These are phyloP conservation scores for Stygiomarasmius scandens DNA, from an alignment of 1,284 basidiomycete genomes.

Conservation along the genomic window DNA sequence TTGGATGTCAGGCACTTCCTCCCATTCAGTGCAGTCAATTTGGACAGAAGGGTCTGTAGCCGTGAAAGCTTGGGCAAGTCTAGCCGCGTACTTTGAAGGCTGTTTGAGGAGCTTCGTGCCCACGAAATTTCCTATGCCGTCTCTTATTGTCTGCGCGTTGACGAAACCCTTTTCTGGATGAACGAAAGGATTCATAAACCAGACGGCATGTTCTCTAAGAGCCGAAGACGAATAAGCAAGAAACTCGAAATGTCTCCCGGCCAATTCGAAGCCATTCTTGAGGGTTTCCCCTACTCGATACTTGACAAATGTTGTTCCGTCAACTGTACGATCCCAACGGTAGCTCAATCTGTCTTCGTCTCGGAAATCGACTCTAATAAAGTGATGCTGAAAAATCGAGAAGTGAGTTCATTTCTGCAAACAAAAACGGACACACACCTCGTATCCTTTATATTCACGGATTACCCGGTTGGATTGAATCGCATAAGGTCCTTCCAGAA, in stretches of 20 bases:
- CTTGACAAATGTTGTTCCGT: constrained; percentile 57
- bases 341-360: constrained; percentile 76
- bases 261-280: constrained; percentile 68
- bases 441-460: constrained; percentile 52
- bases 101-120: constrained; percentile 49
- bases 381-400: constrained; percentile 52
- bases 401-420: neutral
- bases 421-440: neutral
- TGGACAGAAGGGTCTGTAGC: constrained; percentile 73
- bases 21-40: constrained; percentile 60
- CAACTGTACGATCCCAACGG: constrained; percentile 66
- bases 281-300: constrained; percentile 66
- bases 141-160: constrained; percentile 58
- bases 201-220: constrained; percentile 73
- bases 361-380: constrained; percentile 76
- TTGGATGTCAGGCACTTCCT: constrained; percentile 56
- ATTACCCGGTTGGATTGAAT: constrained; percentile 68
- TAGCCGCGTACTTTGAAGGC: constrained; percentile 79
- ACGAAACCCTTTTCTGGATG: constrained; percentile 46
- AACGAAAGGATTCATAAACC: constrained; percentile 70
- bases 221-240: constrained; percentile 76
- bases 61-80: constrained; percentile 82
- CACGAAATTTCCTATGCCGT: constrained; percentile 64
- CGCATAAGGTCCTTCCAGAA: constrained; percentile 72
- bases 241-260: constrained; percentile 70